Base-by-base conservation (phyloP, 148 eudicot genomes). In the Heliamphora exappendiculata region DNA sequence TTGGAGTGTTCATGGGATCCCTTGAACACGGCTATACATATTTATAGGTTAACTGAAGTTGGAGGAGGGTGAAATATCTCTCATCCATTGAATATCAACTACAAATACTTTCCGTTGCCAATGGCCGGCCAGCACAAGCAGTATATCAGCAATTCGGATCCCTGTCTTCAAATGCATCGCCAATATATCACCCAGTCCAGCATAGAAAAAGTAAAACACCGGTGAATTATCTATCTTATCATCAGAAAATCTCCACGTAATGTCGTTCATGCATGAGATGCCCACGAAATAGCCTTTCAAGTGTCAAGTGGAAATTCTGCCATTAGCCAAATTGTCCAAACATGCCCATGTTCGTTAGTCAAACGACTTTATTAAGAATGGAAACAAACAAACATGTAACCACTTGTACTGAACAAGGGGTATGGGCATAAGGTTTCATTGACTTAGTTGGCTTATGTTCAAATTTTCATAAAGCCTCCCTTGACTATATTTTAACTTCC, bases 21-120 rank as follows among this genome's bases (percentile, higher is more conserved):
- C n/a, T n/a, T 55, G 33, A 75, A 33, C 33, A 67, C 67, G 55
- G n/a, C 55, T 68, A 42, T 41, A 77, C 79, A 77, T 55, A 45
- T 1, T 33, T 41, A 68, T 7, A n/a, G 22, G 42, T 11, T 39
- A 42, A 44, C 37, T 39, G 66, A 28, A 9, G 44, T 33, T 20
- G 60, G 66, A 28, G 55, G 7, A 34, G 68, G 55, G 45, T 28
- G 42, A 41, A 41, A 8, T 47, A 19, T 33, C 26, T 73, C 24
- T 45, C 24, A 20, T 26, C 22, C 37, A n/a, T n/a, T n/a, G n/a
- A n/a, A n/a, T n/a, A n/a, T n/a, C n/a, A n/a, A n/a, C 64, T 7
- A 29, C 12, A 6, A 9, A 4, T 2, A 51, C 29, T 34, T 31
- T 49, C 22, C 28, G 17, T 7, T 31, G 58, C 58, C 41, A 49